A percentile compares a stretch with the other conserved stretches of the same genome.
Evolutionary conservation across 2,329 filamentous ascomycete genomes (phyloP).

Genomic region (Ophiostoma angusticollis): DNA sequence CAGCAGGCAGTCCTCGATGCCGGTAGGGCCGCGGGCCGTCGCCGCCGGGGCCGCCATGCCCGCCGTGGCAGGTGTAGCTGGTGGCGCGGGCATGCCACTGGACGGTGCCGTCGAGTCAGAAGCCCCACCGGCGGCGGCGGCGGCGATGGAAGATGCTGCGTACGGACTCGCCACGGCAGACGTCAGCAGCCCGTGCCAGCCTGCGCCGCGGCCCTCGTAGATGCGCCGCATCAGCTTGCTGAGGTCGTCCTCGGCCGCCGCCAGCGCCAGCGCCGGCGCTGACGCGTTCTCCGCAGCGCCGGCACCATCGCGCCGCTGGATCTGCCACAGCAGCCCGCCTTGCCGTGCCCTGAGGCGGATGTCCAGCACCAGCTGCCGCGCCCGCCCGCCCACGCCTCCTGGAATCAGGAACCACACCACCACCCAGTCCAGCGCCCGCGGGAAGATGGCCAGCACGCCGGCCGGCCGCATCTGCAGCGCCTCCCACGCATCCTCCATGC

Average conservation of each 20-base stretch:
- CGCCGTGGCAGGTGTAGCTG: too few species aligned
- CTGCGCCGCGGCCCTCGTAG: conserved; percentile 31
- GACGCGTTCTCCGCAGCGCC: neutral
- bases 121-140: too few species aligned
- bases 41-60: neutral
- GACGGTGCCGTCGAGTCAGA: too few species aligned
- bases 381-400: conserved; percentile 13
- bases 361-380: conserved; percentile 35
- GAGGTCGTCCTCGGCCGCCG: conserved; percentile 21
- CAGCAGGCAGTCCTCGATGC: conserved; percentile 32
- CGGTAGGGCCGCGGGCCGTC: conserved; percentile 17
- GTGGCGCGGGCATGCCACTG: too few species aligned
- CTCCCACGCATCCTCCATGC: conserved; percentile 44
- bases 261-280: neutral
- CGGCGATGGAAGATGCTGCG: too few species aligned
- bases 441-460: conserved; percentile 37
- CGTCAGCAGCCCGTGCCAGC: conserved; percentile 35
- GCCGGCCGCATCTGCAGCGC: conserved; percentile 28
- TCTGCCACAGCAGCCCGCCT: conserved; percentile 38
- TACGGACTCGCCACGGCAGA: conserved; percentile 31
- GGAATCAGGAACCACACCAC: conserved; percentile 39
- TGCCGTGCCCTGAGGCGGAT: conserved; percentile 36
- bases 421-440: conserved; percentile 44
- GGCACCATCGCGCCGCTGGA: conserved; percentile 27
- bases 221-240: conserved; percentile 29